A percentile compares a stretch with the other conserved stretches of the same genome.
Conservation (phyloP, 768 basidiomycete species). For the Strobilomyces confusus region DNA sequence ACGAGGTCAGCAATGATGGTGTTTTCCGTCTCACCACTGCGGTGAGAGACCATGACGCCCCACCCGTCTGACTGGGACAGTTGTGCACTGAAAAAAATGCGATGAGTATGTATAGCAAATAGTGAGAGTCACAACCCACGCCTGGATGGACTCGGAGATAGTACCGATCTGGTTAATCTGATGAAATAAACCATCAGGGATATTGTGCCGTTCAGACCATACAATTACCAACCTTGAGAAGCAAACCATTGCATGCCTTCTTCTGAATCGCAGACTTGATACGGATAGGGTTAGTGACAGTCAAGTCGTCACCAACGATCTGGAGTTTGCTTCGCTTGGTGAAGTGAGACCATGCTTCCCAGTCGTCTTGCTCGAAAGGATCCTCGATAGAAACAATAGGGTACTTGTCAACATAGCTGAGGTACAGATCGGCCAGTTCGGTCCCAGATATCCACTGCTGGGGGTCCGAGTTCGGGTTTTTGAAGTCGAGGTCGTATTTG, state of each 20-base stretch:
- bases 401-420: slow-evolving; percentile 84
- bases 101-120: not conserved
- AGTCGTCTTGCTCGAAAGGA: slow-evolving; percentile 99
- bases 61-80: slow-evolving; percentile 93
- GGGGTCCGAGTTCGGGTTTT: slow-evolving; percentile 98
- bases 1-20: slow-evolving; percentile 94
- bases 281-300: slow-evolving; percentile 94
- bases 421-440: slow-evolving; percentile 91
- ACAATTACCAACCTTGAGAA: slow-evolving; percentile 69
- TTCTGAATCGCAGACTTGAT: slow-evolving; percentile 99
- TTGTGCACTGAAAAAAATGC: slow-evolving; percentile 62
- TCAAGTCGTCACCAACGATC: slow-evolving; percentile 94
- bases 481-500: slow-evolving; percentile 98
- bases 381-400: slow-evolving; percentile 96
- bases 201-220: not conserved
- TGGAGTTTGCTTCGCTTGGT: slow-evolving; percentile 76
- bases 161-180: slow-evolving; percentile 98
- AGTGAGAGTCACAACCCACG: slow-evolving; percentile 52
- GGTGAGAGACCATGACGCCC: slow-evolving; percentile 99
- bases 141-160: slow-evolving; percentile 98
- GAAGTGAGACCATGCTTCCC: slow-evolving; percentile 96
- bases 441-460: slow-evolving; percentile 93
- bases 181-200: slow-evolving; percentile 2
- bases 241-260: slow-evolving; percentile 98
- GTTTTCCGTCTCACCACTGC: slow-evolving; percentile 97